Percentiles rank a stretch among this genome's conserved stretches.
Evolutionary conservation across 1,284 basidiomycete genomes (phyloP).

Genomic region (Cutaneotrichosporon curvatum): DNA sequence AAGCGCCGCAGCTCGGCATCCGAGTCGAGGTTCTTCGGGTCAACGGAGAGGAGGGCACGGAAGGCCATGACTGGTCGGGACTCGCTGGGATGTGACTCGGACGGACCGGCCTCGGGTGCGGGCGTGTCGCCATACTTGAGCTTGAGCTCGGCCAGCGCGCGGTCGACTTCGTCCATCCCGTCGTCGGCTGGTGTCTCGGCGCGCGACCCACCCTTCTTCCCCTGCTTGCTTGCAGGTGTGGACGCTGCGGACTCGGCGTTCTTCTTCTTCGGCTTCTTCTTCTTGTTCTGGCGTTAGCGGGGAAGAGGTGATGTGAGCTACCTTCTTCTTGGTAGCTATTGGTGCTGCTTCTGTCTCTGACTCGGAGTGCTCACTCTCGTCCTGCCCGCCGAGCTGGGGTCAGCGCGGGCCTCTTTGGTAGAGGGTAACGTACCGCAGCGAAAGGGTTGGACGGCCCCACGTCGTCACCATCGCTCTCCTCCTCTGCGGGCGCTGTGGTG

Average conservation of each 20-base stretch:
- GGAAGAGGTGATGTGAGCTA: constrained; percentile 4
- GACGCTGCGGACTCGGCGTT: constrained; percentile 15
- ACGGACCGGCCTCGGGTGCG: not conserved
- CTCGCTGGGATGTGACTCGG: constrained; percentile 3
- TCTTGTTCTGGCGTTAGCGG: constrained; percentile 40
- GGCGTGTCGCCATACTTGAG: constrained; percentile 51
- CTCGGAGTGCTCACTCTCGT: constrained; percentile 18
- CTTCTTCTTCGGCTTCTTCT: constrained; percentile 42
- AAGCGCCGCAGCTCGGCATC: constrained; percentile 84
- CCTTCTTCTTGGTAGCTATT: constrained; percentile 29
- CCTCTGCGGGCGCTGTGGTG: constrained; percentile 8
- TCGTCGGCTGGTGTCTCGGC: constrained; percentile 36
- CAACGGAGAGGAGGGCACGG: constrained; percentile 62
- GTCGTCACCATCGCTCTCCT: constrained; percentile 16
- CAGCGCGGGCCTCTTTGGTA: not conserved
- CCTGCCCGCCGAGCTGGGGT: constrained; percentile 10
- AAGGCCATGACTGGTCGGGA: constrained; percentile 19
- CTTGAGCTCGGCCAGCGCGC: constrained; percentile 71
- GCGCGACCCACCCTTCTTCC: constrained; percentile 14
- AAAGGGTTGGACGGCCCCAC: constrained; percentile 47
- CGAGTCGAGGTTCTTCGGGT: constrained; percentile 68
- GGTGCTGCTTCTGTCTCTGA: constrained; percentile 22
- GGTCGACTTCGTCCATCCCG: constrained; percentile 70
- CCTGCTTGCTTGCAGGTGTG: constrained; percentile 51
- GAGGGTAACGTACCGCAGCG: constrained; percentile 50